Evolutionary conservation across 108 stramenopile genomes (phyloP).

Genomic region (Pelagomonas calceolata): DNA sequence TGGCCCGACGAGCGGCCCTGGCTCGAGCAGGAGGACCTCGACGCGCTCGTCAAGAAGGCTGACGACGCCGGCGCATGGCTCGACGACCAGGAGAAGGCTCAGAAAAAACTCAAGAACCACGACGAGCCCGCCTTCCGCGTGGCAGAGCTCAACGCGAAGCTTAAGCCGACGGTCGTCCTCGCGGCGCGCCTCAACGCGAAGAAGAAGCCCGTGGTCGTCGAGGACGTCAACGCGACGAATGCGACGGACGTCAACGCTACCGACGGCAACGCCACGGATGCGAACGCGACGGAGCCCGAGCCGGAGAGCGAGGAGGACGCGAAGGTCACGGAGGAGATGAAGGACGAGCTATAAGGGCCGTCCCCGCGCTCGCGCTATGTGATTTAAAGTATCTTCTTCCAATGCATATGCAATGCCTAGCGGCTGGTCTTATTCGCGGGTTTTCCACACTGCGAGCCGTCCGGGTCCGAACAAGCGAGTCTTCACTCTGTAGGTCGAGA

Average conservation of each 20-base stretch:
- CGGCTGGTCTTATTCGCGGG: no score
- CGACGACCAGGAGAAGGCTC: constrained; percentile 53
- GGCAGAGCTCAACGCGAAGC: constrained; percentile 59
- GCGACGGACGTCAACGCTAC: constrained; percentile 55
- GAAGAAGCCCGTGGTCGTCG: constrained; percentile 47
- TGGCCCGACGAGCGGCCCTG: constrained; percentile 76
- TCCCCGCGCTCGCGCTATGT: no score
- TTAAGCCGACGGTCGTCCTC: constrained; percentile 41
- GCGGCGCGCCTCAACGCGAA: not conserved
- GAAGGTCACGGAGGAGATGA: not conserved
- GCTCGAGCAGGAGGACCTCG: constrained; percentile 79
- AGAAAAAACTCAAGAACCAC: constrained; percentile 50
- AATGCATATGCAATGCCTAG: no score
- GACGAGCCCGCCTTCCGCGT: constrained; percentile 71
- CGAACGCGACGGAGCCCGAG: constrained; percentile 35
- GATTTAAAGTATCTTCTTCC: no score
- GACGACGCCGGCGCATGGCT: constrained; percentile 60
- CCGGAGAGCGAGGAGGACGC: constrained; percentile 22
- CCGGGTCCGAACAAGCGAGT: no score
- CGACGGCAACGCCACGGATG: constrained; percentile 35
- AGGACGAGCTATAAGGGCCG: no score
- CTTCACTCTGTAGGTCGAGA: no score
- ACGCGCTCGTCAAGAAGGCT: constrained; percentile 61
- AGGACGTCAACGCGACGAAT: constrained; percentile 15
- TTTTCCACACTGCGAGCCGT: no score